Conservation (phyloP, 2,329 filamentous ascomycete genomes). For the Penicillium corylophilum region DNA sequence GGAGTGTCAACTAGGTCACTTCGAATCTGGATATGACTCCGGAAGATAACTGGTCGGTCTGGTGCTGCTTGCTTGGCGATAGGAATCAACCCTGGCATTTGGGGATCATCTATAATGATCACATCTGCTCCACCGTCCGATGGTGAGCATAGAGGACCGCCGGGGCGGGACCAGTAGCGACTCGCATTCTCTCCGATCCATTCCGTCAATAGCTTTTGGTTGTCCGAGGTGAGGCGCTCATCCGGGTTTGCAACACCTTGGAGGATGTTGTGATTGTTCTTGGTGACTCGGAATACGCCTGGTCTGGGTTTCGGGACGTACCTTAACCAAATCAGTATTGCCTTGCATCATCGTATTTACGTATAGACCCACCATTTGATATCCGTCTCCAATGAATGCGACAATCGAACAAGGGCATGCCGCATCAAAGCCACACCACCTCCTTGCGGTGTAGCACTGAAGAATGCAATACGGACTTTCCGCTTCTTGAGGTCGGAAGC, state of each 20-base stretch:
- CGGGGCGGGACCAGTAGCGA: slow-evolving; percentile 69
- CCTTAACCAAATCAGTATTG: slow-evolving; percentile 34
- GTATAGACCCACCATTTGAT: slow-evolving; percentile 64
- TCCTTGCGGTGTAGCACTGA: slow-evolving; percentile 78
- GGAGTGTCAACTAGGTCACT: slow-evolving; percentile 66
- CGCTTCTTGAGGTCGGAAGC: slow-evolving; percentile 62
- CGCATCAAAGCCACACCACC: slow-evolving; percentile 81
- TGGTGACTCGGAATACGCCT: slow-evolving; percentile 78
- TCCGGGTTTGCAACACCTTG: slow-evolving; percentile 70
- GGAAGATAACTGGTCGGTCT: slow-evolving; percentile 73
- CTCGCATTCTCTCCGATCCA: slow-evolving; percentile 75
- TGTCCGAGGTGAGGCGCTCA: slow-evolving; percentile 62
- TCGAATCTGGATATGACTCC: slow-evolving; percentile 80
- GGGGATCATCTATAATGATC: slow-evolving; percentile 77
- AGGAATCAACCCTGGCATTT: slow-evolving; percentile 77
- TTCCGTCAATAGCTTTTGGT: slow-evolving; percentile 62
- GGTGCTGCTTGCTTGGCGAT: slow-evolving; percentile 71
- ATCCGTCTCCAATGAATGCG: slow-evolving; percentile 65
- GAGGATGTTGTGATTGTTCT: slow-evolving; percentile 85
- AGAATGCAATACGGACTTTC: slow-evolving; percentile 71
- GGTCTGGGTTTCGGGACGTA: slow-evolving; percentile 76
- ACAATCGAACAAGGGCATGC: slow-evolving; percentile 72
- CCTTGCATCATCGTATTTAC: not conserved
- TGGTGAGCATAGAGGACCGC: slow-evolving; percentile 64
- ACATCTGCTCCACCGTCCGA: slow-evolving; percentile 72